A percentile compares a stretch with the other conserved stretches of the same genome.
Conservation (phyloP, 768 basidiomycete genomes). For the Leucosporidium yakuticum region DNA sequence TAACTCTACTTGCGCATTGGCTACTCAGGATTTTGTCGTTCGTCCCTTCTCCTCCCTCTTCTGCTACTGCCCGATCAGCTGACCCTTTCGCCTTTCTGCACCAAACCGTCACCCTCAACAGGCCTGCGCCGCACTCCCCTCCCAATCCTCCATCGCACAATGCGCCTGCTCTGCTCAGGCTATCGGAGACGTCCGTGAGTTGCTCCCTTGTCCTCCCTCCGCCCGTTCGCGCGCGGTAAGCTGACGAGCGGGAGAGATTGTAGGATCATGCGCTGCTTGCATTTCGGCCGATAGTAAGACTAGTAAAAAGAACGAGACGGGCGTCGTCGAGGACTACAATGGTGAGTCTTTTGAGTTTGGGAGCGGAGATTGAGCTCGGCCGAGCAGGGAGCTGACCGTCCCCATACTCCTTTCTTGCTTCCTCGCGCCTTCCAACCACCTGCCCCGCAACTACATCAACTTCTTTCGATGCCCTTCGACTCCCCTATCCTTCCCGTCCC, state of each 20-base stretch:
- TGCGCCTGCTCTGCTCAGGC: conserved; percentile 29
- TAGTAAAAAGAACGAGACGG: conserved; percentile 5
- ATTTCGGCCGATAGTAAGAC: conserved; percentile 14
- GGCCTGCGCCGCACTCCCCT: conserved; percentile 12
- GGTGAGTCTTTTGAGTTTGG: neutral
- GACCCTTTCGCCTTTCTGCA: too few species aligned
- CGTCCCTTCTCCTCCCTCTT: too few species aligned
- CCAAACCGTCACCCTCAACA: neutral
- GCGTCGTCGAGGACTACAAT: conserved; percentile 29
- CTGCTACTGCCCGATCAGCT: too few species aligned
- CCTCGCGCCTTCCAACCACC: too few species aligned
- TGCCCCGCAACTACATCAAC: too few species aligned
- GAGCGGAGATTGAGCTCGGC: too few species aligned
- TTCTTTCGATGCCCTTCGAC: neutral
- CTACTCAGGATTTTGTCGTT: too few species aligned
- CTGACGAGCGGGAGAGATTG: too few species aligned
- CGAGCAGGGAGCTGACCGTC: too few species aligned
- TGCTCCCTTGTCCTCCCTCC: neutral
- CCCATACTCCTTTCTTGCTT: too few species aligned
- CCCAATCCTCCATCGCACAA: conserved; percentile 19
- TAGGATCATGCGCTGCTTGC: conserved; percentile 16
- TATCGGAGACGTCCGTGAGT: conserved; percentile 18
- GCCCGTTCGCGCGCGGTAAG: neutral
- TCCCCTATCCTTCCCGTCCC: neutral
- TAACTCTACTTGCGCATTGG: too few species aligned